Evolutionary conservation across 2,329 filamentous ascomycete species (phyloP), one percentile per base, ranked within the genome.

Genomic region (Onygenales sp.): DNA sequence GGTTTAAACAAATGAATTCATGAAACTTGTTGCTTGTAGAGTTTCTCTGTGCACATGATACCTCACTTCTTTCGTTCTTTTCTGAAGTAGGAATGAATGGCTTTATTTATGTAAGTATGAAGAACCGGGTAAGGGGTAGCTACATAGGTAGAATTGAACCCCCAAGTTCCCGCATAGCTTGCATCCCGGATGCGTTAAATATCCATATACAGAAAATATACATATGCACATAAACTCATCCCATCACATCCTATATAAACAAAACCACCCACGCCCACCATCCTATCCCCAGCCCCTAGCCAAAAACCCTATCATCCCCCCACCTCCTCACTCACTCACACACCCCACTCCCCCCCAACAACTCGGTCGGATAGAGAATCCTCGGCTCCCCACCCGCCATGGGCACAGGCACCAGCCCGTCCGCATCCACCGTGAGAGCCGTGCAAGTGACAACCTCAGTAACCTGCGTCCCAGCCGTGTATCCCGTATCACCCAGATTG

Each of bases 401-500:
- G 3, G 42, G 36, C 32, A 63, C 59, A 2, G 37, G 48, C 10
- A 63, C 51, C 3, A 48, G 52, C 2, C 63, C 63, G 39, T 54
- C 56, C 6, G 44, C 37, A 33, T 55, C 56, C 27, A 57, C 60
- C 4, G 56, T 61, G 37, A 57, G 48, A 42, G 55, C 57, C 8
- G 56, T 54, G 58, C 72, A 74, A 5, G 58, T 62, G 11, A 71
- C 54, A 5, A 74, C 57, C 52, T 75, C 72, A 8, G 67, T 68
- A 40, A 32, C 11, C 3, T 0, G 11, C 31, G 59, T 53, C 3
- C 57, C 63, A 3, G 65, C 65, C 7, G 53, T 53, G 5, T 62
- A 54, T 46, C 52, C 59, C 17, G 78, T 78, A 14, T 33, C 52
- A 52, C 71, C 68, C 61, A 78, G 68, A 13, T 67, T 75, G 14